These are phyloP conservation scores for Myxozyma monticola DNA, from an alignment of 805 yeast species.

Conservation along the genomic window DNA sequence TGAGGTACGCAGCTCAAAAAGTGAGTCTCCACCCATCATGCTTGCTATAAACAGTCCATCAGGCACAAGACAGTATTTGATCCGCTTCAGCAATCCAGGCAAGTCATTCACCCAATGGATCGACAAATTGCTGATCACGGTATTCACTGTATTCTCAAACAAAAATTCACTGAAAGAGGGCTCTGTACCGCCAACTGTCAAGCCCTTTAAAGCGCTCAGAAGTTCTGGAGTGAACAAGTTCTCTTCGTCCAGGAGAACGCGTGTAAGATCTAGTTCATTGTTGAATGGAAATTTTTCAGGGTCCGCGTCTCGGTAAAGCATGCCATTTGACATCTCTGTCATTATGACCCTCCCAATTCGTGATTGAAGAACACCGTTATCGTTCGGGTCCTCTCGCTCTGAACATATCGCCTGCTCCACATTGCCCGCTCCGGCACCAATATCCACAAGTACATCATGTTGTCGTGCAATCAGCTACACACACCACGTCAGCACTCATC, in stretches of 20 bases:
- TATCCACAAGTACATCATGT: slow-evolving; percentile 61
- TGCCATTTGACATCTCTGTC: slow-evolving; percentile 61
- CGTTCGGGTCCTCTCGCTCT: slow-evolving; percentile 42
- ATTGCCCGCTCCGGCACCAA: slow-evolving; percentile 74
- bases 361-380: slow-evolving; percentile 54
- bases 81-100: slow-evolving; percentile 60
- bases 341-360: slow-evolving; percentile 58
- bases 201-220: slow-evolving; percentile 40
- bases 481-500: not conserved
- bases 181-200: slow-evolving; percentile 30
- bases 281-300: slow-evolving; percentile 43
- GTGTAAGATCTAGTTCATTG: slow-evolving; percentile 46
- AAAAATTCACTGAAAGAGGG: slow-evolving; percentile 17
- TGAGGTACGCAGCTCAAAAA: slow-evolving; percentile 78
- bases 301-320: slow-evolving; percentile 56
- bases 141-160: slow-evolving; percentile 52
- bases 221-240: slow-evolving; percentile 26
- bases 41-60: slow-evolving; percentile 83
- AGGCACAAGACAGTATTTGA: slow-evolving; percentile 63
- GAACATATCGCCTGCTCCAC: slow-evolving; percentile 45
- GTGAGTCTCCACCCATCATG: slow-evolving; percentile 79
- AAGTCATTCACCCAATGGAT: slow-evolving; percentile 86
- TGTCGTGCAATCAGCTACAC: slow-evolving; percentile 58
- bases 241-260: slow-evolving; percentile 71
- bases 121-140: slow-evolving; percentile 69